Base-by-base conservation (phyloP, 2,329 filamentous ascomycete species). In the Sclerotinia trifoliorum region DNA sequence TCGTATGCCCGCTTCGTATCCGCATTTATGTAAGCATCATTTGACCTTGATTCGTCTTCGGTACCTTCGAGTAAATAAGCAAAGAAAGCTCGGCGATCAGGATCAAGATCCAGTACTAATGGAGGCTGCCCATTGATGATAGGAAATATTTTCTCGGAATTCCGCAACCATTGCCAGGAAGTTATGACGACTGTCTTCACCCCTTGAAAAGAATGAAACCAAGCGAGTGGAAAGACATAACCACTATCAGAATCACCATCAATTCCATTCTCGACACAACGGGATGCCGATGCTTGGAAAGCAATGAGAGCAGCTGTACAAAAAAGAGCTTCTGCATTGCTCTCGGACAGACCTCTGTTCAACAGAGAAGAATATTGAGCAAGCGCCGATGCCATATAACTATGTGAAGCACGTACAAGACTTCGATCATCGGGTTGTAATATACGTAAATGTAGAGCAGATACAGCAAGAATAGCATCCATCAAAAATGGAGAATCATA, bases 141-240 rank as follows among this genome's bases (percentile, higher is more conserved):
- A 8, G 84, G 83, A 35, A 85, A 82, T 51, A 88, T 85, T 19
- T 84, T 81, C 2, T 81, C 79, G 71, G 85, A 88, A 69, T 82
- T 81, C 3, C 86, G 82, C 58, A 90, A 82, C 83, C 84, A 89
- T 68, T 84, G 84, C 87, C 87, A 90, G 19, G 86, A 88, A 3
- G 84, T 83, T 26, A 87, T 84, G 0, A 89, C 87, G 46, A 90
- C 82, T 2, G 87, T 85, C 75, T 89, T 90, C 71, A 90, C 86
- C 15, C 87, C 87, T 73, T 89, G 87, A 74, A 88, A 89, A 5
- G 87, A 84, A 74, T 89, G 87, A 70, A 90, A 89, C 86, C 86
- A 89, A 3, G 85, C 82, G 55, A 89, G 78, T 0, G 87, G 87
- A n/a, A 88, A 78, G 24, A 81, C 80, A 74, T 90, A 90, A 51